A percentile compares a stretch with the other conserved stretches of the same genome.
Conservation (phyloP, 306 rosid genomes). For the Oemleria cerasiformis region DNA sequence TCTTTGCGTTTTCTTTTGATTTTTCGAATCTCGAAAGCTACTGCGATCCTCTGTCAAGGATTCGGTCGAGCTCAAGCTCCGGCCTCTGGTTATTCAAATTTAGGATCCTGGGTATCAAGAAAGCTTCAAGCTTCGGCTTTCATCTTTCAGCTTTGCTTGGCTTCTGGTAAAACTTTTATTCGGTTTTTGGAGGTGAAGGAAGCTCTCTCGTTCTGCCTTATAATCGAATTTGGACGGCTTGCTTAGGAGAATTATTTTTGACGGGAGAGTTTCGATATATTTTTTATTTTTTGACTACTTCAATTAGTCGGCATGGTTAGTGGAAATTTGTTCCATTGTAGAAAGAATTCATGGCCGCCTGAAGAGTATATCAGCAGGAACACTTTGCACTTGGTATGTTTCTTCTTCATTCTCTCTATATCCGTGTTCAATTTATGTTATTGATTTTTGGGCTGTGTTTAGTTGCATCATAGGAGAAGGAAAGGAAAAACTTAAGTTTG, state of each 20-base stretch:
- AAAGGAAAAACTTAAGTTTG: too few relatives aligned
- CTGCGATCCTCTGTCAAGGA: conserved; percentile 4
- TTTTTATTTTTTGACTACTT: background rate
- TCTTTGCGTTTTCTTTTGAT: background rate
- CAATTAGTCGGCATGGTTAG: conserved; percentile 51
- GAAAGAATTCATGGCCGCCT: conserved; percentile 97
- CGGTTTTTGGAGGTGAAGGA: conserved; percentile 18
- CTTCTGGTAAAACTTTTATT: conserved; percentile 6
- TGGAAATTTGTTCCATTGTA: conserved; percentile 63
- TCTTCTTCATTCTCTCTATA: background rate
- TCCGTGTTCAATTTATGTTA: too few relatives aligned
- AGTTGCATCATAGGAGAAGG: conserved; percentile 3
- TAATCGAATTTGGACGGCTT: background rate
- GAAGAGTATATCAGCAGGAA: conserved; percentile 73
- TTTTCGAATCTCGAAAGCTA: background rate
- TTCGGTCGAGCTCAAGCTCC: conserved; percentile 17
- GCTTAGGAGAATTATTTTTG: background rate
- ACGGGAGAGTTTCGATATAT: background rate
- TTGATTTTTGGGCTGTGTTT: conserved; percentile 13
- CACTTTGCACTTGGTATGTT: conserved; percentile 73
- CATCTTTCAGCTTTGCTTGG: background rate
- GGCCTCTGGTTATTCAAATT: background rate
- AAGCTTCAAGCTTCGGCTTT: background rate
- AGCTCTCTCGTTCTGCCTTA: background rate
- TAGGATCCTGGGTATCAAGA: background rate